Percentiles rank a stretch among this genome's conserved stretches.
Evolutionary conservation across 2,329 filamentous ascomycete species (phyloP).

Genomic region (Neofusicoccum ribis): DNA sequence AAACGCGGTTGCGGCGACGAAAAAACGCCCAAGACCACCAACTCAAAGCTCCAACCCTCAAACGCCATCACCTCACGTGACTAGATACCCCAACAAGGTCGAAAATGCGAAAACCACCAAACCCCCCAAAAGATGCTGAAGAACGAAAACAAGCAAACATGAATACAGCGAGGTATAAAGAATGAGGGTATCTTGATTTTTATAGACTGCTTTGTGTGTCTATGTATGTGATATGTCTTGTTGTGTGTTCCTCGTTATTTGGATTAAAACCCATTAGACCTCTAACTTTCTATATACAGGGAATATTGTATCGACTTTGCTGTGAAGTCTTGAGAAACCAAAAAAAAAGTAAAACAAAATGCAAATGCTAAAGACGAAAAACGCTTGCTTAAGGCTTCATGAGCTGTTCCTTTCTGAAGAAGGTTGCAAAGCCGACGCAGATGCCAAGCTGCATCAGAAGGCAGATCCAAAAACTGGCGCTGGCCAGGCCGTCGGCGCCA

Average conservation of each 20-base stretch:
- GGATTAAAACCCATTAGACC: background rate
- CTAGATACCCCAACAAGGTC: background rate
- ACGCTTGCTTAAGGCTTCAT: constrained; percentile 48
- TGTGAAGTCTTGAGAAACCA: background rate
- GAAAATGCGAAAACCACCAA: background rate
- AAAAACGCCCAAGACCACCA: too few relatives aligned
- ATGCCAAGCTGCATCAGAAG: constrained; percentile 59
- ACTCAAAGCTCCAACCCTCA: background rate
- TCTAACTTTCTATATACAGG: background rate
- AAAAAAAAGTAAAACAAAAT: background rate
- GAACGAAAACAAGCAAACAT: background rate
- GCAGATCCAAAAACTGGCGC: constrained; percentile 63
- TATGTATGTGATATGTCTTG: background rate
- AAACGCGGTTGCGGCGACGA: too few relatives aligned
- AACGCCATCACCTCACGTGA: background rate
- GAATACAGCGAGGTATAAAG: background rate
- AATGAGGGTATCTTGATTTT: background rate
- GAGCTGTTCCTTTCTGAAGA: constrained; percentile 61
- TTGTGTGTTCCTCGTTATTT: background rate
- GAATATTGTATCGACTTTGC: background rate
- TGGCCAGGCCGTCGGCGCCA: constrained; percentile 47
- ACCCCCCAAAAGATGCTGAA: background rate
- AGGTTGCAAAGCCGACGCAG: constrained; percentile 58
- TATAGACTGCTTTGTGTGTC: background rate
- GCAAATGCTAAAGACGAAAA: background rate